Evolutionary conservation across 2,329 filamentous ascomycete genomes (phyloP).

Genomic region (Fusarium acutatum): DNA sequence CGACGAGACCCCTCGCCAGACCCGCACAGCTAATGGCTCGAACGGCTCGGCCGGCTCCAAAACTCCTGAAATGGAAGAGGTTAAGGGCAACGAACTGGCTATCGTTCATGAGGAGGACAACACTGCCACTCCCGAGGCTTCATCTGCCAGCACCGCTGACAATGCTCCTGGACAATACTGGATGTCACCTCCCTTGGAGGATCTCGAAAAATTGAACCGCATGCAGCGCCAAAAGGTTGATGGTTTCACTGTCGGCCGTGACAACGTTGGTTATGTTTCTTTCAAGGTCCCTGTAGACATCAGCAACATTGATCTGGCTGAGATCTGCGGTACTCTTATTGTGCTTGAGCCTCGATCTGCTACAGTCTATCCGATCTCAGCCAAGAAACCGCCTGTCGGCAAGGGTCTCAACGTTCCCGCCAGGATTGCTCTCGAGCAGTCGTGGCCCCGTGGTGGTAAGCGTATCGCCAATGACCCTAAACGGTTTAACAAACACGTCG

Average conservation of each 20-base stretch:
- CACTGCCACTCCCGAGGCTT: constrained; percentile 42
- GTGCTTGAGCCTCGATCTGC: constrained; percentile 79
- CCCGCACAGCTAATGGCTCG: constrained; percentile 56
- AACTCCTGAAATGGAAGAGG: constrained; percentile 74
- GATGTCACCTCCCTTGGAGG: constrained; percentile 79
- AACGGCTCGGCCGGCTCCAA: constrained; percentile 45
- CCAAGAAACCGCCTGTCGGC: constrained; percentile 83
- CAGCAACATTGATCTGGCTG: constrained; percentile 78
- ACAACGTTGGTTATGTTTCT: constrained; percentile 80
- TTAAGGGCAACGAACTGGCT: constrained; percentile 78
- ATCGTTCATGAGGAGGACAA: constrained; percentile 78
- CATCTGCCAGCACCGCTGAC: constrained; percentile 44
- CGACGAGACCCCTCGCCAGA: constrained; percentile 58
- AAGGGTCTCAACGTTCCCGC: constrained; percentile 93
- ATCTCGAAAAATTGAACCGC: constrained; percentile 81
- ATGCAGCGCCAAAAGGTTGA: constrained; percentile 78
- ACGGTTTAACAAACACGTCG: constrained; percentile 81
- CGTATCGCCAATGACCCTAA: constrained; percentile 64
- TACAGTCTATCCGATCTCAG: constrained; percentile 83
- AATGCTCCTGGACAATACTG: constrained; percentile 80
- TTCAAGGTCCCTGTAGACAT: constrained; percentile 88
- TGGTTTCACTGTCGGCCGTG: constrained; percentile 82
- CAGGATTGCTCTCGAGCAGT: constrained; percentile 87
- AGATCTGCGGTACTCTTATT: constrained; percentile 81
- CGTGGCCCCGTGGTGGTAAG: constrained; percentile 79